A percentile compares a stretch with the other conserved stretches of the same genome.
Evolutionary conservation across 352 stramenopile species (phyloP).

Genomic region (Phytophthora podocarpi): DNA sequence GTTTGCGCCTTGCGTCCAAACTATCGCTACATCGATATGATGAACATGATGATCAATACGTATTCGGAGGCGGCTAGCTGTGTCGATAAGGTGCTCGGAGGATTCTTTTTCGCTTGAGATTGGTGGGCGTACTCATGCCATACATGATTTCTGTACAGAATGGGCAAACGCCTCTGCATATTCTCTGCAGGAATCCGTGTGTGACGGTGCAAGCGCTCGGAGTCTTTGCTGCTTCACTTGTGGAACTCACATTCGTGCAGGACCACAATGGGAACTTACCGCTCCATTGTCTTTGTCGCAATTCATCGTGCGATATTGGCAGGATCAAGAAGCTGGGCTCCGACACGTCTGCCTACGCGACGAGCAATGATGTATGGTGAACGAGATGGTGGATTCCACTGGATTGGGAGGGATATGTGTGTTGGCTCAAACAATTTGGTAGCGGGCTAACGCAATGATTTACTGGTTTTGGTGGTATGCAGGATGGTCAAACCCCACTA

Average conservation of each 20-base stretch:
- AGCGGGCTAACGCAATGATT: no score
- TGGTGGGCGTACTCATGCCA: neutral
- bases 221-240: slow-evolving; percentile 40
- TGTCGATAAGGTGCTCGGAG: slow-evolving; percentile 59
- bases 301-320: slow-evolving; percentile 46
- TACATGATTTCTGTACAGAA: slow-evolving; percentile 9
- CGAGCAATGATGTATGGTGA: slow-evolving; percentile 46
- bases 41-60: slow-evolving; percentile 54
- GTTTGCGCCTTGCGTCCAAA: slow-evolving; percentile 53
- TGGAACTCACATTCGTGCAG: slow-evolving; percentile 36
- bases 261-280: slow-evolving; percentile 52
- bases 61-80: slow-evolving; percentile 37
- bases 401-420: no score
- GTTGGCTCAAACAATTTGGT: no score
- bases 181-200: slow-evolving; percentile 52
- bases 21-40: slow-evolving; percentile 59
- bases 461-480: neutral
- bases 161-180: slow-evolving; percentile 58
- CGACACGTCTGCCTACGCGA: slow-evolving; percentile 33
- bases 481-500: slow-evolving; percentile 52
- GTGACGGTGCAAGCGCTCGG: slow-evolving; percentile 48
- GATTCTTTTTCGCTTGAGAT: no score
- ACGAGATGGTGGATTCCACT: no score
- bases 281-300: slow-evolving; percentile 60
- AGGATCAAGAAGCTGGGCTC: slow-evolving; percentile 45